Base-by-base conservation (phyloP, 306 rosid genomes). In the Ceratonia siliqua region DNA sequence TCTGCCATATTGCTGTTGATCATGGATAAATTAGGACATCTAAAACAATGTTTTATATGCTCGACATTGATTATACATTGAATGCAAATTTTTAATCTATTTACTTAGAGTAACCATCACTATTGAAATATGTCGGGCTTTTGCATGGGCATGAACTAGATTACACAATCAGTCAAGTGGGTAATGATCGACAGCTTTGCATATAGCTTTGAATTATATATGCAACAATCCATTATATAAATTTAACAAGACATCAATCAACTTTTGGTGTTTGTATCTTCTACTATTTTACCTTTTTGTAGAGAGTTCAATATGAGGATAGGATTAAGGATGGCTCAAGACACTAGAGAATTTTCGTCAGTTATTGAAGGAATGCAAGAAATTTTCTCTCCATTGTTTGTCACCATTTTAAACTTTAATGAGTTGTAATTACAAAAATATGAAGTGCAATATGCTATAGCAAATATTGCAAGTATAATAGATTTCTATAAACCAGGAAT, bases 41-140 rank as follows among this genome's bases (percentile, higher is more conserved):
- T 81, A 33, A 70, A 69, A 70, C 50, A 28, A 14, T 21, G 35
- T 68, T 35, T 57, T 20, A 52, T 67, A 24, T 50, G 64, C 48
- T 25, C 67, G 53, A 38, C 21, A 39, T 8, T 9, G 9, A 13
- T 46, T 36, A 55, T 72, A 8, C 22, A 21, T 46, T 17, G 35
- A 6, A 52, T 54, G 61, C 70, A 25, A 55, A 63, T 11, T 35
- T 71, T 11, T 38, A 48, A 17, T 57, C 67, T 66, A 38, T 70
- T 70, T 56, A 36, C 14, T 3, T 59, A 70, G 27, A 43, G 62
- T 30, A 56, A 61, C 17, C 38, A 48, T 55, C 24, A 39, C 73
- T 53, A 20, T 55, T 56, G 66, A 66, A 73, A 78, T 36, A 21
- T 27, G 35, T 43, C 42, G 52, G 72, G 62, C 68, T 58, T 72